These are phyloP conservation scores for Candida ulmi DNA, from an alignment of 805 yeast genomes.

Conservation along the genomic window DNA sequence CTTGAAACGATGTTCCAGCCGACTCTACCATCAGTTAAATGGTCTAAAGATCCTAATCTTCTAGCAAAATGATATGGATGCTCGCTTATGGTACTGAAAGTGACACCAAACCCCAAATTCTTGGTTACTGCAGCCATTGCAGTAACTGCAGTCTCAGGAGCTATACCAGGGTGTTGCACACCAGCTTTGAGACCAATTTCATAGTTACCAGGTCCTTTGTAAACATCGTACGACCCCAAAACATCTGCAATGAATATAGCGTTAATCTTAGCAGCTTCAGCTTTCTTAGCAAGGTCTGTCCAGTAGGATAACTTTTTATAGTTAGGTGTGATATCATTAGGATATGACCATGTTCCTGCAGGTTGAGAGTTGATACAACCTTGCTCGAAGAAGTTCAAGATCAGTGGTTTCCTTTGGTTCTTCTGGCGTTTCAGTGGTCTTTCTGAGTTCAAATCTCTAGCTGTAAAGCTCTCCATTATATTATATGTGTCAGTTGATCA, in stretches of 20 bases:
- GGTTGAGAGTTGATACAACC: constrained; percentile 25
- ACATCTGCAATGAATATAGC: constrained; percentile 36
- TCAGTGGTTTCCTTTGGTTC: constrained; percentile 18
- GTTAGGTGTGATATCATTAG: constrained; percentile 26
- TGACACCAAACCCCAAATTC: constrained; percentile 31
- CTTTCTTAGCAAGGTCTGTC: constrained; percentile 29
- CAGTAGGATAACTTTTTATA: constrained; percentile 22
- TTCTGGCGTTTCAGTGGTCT: constrained; percentile 9
- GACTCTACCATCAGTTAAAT: constrained; percentile 34
- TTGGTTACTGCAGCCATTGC: constrained; percentile 38
- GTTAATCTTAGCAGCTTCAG: constrained; percentile 33
- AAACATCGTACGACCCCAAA: constrained; percentile 35
- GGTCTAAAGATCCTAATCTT: constrained; percentile 35
- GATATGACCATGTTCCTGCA: constrained; percentile 33
- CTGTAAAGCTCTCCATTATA: background rate
- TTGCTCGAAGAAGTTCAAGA: constrained; percentile 34
- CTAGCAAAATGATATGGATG: constrained; percentile 34
- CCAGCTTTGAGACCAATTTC: constrained; percentile 17
- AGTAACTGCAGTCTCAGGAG: constrained; percentile 32
- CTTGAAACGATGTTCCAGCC: constrained; percentile 41
- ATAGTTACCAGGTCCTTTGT: constrained; percentile 23
- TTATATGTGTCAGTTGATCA: too few relatives aligned
- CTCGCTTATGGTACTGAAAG: constrained; percentile 35
- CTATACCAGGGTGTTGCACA: constrained; percentile 32
- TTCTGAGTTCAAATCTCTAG: constrained; percentile 10